Base-by-base conservation (phyloP, 2,329 filamentous ascomycete species). In the Hymenoscyphus albidus region DNA sequence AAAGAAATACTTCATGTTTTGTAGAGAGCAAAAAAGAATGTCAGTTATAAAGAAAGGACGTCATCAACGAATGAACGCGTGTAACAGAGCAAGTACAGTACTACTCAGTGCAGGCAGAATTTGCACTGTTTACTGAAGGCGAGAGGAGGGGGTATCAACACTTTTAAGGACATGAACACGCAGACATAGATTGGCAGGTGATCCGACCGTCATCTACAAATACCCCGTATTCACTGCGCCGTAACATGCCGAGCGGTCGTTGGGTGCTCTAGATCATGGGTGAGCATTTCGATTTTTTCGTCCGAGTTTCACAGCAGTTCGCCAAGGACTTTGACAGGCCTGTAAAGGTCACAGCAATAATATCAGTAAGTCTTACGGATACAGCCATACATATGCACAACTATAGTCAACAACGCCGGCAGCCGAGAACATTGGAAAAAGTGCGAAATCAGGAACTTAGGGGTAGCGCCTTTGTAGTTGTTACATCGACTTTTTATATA, bases 41-140 rank as follows among this genome's bases (percentile, higher is more conserved):
- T 18, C 35, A n/a, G 35, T 16, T 27, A n/a, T 14, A 66, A 65
- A 61, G 67, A 66, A 59, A 61, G 65, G 61, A 68, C 44, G 64
- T 61, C 61, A 61, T 67, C 64, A 58, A 64, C 62, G 63, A 69
- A 48, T 51, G 42, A 69, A 62, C 51, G 60, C 35, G 60, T 57
- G 48, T 32, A 39, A 32, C 48, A 56, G 27, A 56, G 44, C 32
- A 54, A 42, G 39, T 61, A 42, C 18, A 22, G 35, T 35, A 35
- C 27, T 27, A 27, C 27, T 27, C 27, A 27, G 27, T 27, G 27
- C 59, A 61, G 56, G 16, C 56, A 58, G 38, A 27, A 12, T 58
- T 38, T 58, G 48, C 48, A 22, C 59, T 51, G 18, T 13, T 44
- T 39, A 35, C 55, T 56, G 32, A 62, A 61, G 59, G n/a, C 44